phyloP scores from a whole-genome alignment of 768 basidiomycete species.

The Macrolepiota fuliginosa region DNA sequence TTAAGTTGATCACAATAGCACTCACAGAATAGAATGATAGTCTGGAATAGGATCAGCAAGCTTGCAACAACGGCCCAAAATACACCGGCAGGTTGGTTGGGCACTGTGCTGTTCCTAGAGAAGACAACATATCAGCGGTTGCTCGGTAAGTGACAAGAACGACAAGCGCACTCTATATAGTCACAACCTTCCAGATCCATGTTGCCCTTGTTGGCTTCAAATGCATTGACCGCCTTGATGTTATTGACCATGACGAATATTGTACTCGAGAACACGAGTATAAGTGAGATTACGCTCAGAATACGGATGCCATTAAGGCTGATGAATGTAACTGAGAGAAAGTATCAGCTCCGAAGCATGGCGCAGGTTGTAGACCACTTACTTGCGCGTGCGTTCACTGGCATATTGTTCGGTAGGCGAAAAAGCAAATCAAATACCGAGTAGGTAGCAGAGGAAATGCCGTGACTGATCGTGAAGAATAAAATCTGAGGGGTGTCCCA shows the following conservation, averaged over 20 bases:
- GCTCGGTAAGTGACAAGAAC: neutral
- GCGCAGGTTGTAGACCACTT: neutral
- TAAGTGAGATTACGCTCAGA: conserved; percentile 73
- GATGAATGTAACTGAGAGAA: conserved; percentile 49
- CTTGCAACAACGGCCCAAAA: conserved; percentile 91
- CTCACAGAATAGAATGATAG: conserved; percentile 67
- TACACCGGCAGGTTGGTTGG: conserved; percentile 87
- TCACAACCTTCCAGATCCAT: conserved; percentile 56
- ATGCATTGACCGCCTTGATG: conserved; percentile 70
- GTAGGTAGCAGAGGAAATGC: neutral
- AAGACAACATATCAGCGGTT: neutral
- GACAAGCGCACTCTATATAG: conserved; percentile 66
- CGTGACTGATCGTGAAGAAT: neutral
- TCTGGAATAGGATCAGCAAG: conserved; percentile 81
- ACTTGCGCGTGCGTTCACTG: conserved; percentile 2
- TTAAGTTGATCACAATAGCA: conserved; percentile 11
- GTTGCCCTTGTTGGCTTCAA: conserved; percentile 40
- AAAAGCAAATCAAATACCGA: neutral
- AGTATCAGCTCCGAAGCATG: neutral
- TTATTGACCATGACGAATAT: conserved; percentile 74
- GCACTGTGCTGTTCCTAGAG: conserved; percentile 74
- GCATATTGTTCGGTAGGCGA: neutral
- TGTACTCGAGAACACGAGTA: conserved; percentile 79
- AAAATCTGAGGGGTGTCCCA: conserved; percentile 6
- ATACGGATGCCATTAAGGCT: conserved; percentile 75